These are phyloP conservation scores for Wickerhamomyces canadensis DNA, from an alignment of 805 yeast genomes.

Conservation along the genomic window DNA sequence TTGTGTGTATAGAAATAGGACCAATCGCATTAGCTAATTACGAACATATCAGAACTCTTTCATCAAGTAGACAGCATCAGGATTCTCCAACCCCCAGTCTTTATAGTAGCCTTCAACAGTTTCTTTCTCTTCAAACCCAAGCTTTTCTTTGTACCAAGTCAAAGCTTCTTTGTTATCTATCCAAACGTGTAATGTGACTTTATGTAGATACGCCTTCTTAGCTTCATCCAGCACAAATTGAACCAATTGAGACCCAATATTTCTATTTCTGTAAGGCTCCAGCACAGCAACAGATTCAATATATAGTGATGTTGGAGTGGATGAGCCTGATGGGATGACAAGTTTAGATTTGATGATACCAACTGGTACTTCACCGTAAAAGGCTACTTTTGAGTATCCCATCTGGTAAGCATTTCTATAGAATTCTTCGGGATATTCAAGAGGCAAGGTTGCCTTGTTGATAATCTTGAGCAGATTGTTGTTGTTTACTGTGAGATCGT, in stretches of 20 bases:
- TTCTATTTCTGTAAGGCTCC: slow-evolving; percentile 52
- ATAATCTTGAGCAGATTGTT: slow-evolving; percentile 53
- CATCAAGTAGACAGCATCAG: too few species aligned
- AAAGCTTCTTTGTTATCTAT: slow-evolving; percentile 34
- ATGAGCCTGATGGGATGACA: slow-evolving; percentile 37
- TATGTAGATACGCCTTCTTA: slow-evolving; percentile 45
- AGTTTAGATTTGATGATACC: slow-evolving; percentile 64
- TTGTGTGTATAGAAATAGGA: too few species aligned
- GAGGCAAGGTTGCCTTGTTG: slow-evolving; percentile 47
- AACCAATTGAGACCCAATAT: slow-evolving; percentile 57
- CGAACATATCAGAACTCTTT: too few species aligned
- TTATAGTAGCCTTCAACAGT: too few species aligned
- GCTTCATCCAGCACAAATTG: slow-evolving; percentile 53
- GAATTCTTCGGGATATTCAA: slow-evolving; percentile 45
- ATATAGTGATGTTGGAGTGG: slow-evolving; percentile 50
- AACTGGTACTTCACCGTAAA: slow-evolving; percentile 64
- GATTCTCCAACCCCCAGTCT: too few species aligned
- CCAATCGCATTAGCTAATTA: too few species aligned
- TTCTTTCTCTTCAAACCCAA: slow-evolving; percentile 41
- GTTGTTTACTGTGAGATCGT: slow-evolving; percentile 56
- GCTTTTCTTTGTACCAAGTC: slow-evolving; percentile 41
- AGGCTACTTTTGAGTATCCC: slow-evolving; percentile 47
- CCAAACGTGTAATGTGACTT: slow-evolving; percentile 50
- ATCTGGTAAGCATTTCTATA: slow-evolving; percentile 42
- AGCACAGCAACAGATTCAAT: slow-evolving; percentile 67